A percentile compares a stretch with the other conserved stretches of the same genome.
These are phyloP conservation scores for Rhynchosporium agropyri DNA, from an alignment of 2,329 filamentous ascomycete genomes.

Conservation along the genomic window DNA sequence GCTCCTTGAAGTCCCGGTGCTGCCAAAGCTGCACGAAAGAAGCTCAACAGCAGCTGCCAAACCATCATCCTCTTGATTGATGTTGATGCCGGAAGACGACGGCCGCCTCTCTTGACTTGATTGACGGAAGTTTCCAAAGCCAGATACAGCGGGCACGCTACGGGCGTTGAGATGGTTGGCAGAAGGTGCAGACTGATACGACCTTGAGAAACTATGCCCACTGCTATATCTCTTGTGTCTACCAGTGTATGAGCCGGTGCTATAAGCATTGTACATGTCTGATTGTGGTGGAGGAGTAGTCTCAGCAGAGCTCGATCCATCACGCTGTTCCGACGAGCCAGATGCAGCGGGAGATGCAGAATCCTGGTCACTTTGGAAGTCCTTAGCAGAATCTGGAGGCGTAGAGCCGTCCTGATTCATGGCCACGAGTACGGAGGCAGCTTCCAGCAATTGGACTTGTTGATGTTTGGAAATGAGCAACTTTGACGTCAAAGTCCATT, in stretches of 20 bases:
- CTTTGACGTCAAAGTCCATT: constrained; percentile 97
- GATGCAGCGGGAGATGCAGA: constrained; percentile 82
- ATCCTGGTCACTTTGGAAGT: constrained; percentile 77
- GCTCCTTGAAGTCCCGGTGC: constrained; percentile 62
- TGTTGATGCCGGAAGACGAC: constrained; percentile 75
- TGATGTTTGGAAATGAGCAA: constrained; percentile 99
- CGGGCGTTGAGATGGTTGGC: constrained; percentile 54
- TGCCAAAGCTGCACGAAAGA: constrained; percentile 84
- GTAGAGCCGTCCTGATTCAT: constrained; percentile 74
- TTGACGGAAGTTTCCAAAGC: constrained; percentile 58
- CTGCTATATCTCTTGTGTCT: constrained; percentile 62
- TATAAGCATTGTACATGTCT: constrained; percentile 54
- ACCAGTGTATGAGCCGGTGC: constrained; percentile 41
- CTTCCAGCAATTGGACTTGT: constrained; percentile 96
- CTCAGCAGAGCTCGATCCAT: constrained; percentile 81
- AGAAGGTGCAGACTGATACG: constrained; percentile 73
- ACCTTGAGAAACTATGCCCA: constrained; percentile 67
- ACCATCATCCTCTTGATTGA: constrained; percentile 79
- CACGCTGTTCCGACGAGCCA: constrained; percentile 76
- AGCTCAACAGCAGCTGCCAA: constrained; percentile 88
- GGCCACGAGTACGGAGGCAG: constrained; percentile 89
- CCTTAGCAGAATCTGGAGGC: constrained; percentile 66
- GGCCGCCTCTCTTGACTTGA: constrained; percentile 77
- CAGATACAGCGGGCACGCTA: constrained; percentile 55
- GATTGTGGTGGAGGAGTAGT: constrained; percentile 87